Conservation (phyloP, 805 yeast species). For the Yarrowia hollandica region DNA sequence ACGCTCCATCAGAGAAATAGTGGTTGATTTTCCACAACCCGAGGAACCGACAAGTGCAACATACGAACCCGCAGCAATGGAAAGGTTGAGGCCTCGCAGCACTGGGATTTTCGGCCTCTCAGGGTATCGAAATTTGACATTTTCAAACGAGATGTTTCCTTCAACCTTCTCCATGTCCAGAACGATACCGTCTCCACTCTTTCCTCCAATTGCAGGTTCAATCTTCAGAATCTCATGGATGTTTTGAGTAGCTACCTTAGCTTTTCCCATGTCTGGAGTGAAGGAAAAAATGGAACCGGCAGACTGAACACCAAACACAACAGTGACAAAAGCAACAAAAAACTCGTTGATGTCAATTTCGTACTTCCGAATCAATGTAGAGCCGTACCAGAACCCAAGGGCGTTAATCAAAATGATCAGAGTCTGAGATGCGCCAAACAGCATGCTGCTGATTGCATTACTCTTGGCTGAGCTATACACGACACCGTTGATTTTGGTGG, state of each 20-base stretch:
- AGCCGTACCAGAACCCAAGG: conserved; percentile 48
- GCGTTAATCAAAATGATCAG: conserved; percentile 46
- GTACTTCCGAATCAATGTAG: conserved; percentile 40
- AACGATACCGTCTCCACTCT: background rate
- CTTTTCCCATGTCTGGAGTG: conserved; percentile 49
- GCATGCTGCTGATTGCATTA: conserved; percentile 39
- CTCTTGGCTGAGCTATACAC: conserved; percentile 38
- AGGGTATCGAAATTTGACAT: conserved; percentile 67
- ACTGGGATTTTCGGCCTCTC: conserved; percentile 54
- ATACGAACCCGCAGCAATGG: conserved; percentile 50
- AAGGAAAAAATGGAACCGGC: conserved; percentile 46
- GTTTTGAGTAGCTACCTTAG: conserved; percentile 42
- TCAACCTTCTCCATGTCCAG: conserved; percentile 39
- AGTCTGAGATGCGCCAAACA: conserved; percentile 46
- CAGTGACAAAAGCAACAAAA: conserved; percentile 44
- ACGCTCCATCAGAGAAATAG: conserved; percentile 52
- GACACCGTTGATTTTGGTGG: conserved; percentile 37
- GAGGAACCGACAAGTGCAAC: conserved; percentile 71
- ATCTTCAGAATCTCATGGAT: conserved; percentile 41
- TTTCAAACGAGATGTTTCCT: conserved; percentile 59
- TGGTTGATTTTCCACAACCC: conserved; percentile 64
- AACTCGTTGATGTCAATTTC: conserved; percentile 41
- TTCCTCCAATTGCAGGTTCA: conserved; percentile 38
- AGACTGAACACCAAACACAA: conserved; percentile 47
- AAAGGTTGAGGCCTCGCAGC: conserved; percentile 52